Evolutionary conservation across 1,284 basidiomycete species (phyloP).

Genomic region (Marasmius fiardii): DNA sequence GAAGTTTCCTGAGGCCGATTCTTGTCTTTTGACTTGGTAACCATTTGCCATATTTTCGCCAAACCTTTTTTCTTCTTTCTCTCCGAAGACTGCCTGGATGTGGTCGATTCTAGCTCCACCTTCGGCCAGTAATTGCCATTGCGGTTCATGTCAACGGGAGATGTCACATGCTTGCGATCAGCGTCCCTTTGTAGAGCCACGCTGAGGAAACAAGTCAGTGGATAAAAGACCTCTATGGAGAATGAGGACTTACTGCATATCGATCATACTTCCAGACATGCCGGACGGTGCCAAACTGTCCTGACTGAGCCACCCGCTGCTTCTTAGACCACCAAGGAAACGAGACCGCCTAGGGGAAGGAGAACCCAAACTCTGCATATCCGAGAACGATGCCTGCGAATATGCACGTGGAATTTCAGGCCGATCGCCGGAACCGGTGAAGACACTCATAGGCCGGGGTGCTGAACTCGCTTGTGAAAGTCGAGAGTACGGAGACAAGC

Average conservation of each 20-base stretch:
- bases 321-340: slow-evolving; percentile 76
- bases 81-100: slow-evolving; percentile 28
- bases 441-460: slow-evolving; percentile 57
- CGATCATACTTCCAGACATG: slow-evolving; percentile 82
- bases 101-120: slow-evolving; percentile 31
- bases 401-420: slow-evolving; percentile 60
- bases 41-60: slow-evolving; percentile 80
- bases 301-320: slow-evolving; percentile 73
- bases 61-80: slow-evolving; percentile 78
- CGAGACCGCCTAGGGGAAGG: slow-evolving; percentile 67
- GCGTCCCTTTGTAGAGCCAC: slow-evolving; percentile 71
- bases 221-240: slow-evolving; percentile 7
- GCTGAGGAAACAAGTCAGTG: slow-evolving; percentile 33
- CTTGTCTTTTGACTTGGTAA: slow-evolving; percentile 55
- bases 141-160: slow-evolving; percentile 44
- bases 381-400: slow-evolving; percentile 76
- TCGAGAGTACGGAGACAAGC: slow-evolving; percentile 50
- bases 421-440: slow-evolving; percentile 57
- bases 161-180: slow-evolving; percentile 31
- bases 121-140: slow-evolving; percentile 55
- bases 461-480: slow-evolving; percentile 56
- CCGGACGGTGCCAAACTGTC: slow-evolving; percentile 78
- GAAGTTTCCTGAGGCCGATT: slow-evolving; percentile 28
- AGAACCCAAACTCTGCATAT: slow-evolving; percentile 68
- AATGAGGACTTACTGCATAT: slow-evolving; percentile 80